Percentiles rank a stretch among this genome's conserved stretches.
phyloP scores from a whole-genome alignment of 2,329 filamentous ascomycete species.

The Grosmannia serpens region DNA sequence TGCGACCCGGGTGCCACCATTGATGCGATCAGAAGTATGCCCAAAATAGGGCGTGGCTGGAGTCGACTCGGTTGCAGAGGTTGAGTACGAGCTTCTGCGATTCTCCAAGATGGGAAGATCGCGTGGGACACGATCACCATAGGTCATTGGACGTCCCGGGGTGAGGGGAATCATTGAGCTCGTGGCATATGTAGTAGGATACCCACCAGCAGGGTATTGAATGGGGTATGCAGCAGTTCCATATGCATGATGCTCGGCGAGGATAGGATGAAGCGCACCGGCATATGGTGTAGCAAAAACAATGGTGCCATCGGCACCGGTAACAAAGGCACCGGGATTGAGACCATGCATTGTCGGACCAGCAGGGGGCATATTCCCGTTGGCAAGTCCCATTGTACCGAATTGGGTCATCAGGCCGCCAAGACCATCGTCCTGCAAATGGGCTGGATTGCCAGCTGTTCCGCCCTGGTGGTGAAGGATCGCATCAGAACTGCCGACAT shows the following conservation, averaged over 20 bases:
- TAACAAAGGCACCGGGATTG: constrained; percentile 14
- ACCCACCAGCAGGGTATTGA: constrained; percentile 7
- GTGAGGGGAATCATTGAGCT: constrained; percentile 34
- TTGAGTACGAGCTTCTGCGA: constrained; percentile 56
- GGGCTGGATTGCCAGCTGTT: background rate
- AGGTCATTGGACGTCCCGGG: constrained; percentile 33
- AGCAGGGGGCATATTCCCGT: constrained; percentile 12
- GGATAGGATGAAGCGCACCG: constrained; percentile 15
- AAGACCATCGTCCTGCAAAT: constrained; percentile 9
- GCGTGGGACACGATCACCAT: constrained; percentile 33
- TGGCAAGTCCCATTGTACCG: constrained; percentile 15
- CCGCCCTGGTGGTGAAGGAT: constrained; percentile 2
- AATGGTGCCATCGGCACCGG: constrained; percentile 17
- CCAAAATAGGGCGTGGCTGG: constrained; percentile 56
- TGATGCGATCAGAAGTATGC: constrained; percentile 45
- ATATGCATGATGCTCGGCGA: constrained; percentile 17
- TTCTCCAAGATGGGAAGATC: constrained; percentile 54
- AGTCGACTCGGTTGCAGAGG: constrained; percentile 46
- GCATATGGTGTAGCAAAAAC: constrained; percentile 15
- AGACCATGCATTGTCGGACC: constrained; percentile 7
- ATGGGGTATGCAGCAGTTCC: constrained; percentile 16
- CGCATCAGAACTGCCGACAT: background rate
- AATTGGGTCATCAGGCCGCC: constrained; percentile 20
- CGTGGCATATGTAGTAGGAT: constrained; percentile 13
- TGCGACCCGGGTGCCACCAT: constrained; percentile 43